A percentile compares a stretch with the other conserved stretches of the same genome.
Conservation (phyloP, 768 basidiomycete species). For the Boletales sp. region DNA sequence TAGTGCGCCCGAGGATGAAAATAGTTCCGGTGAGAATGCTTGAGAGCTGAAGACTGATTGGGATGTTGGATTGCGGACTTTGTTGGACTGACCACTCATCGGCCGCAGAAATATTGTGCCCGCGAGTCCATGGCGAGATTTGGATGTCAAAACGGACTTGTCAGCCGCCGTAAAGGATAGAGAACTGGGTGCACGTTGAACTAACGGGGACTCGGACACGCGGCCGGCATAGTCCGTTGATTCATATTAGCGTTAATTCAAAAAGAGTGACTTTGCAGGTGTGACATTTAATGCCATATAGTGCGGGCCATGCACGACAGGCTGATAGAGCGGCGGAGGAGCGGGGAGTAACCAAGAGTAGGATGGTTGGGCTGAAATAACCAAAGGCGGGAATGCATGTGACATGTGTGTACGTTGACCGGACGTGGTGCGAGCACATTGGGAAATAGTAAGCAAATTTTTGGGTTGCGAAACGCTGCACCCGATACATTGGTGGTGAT, state of each 20-base stretch:
- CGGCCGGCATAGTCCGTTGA: conserved; percentile 4
- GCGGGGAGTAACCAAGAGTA: conserved; percentile 13
- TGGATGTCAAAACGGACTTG: conserved; percentile 3
- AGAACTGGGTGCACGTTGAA: background rate
- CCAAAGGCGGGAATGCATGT: conserved; percentile 22
- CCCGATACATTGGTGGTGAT: conserved; percentile 19
- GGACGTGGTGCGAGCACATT: conserved; percentile 10
- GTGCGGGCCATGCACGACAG: conserved; percentile 20
- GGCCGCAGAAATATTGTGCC: conserved; percentile 22
- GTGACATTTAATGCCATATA: conserved; percentile 13
- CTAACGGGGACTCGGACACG: conserved; percentile 15
- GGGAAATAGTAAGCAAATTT: conserved; percentile 12
- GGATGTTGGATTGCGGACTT: conserved; percentile 16
- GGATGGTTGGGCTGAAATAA: conserved; percentile 8
- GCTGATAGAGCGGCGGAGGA: conserved; percentile 21
- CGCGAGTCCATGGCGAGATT: conserved; percentile 12
- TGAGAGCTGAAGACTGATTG: conserved; percentile 2
- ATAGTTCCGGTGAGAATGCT: conserved; percentile 24
- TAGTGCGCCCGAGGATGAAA: conserved; percentile 10
- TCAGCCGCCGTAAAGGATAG: conserved; percentile 8
- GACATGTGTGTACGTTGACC: conserved; percentile 16
- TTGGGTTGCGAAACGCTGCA: conserved; percentile 9
- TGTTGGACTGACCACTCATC: conserved; percentile 18
- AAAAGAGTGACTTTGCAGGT: conserved; percentile 1
- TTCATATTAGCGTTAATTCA: conserved; percentile 15